Conservation (phyloP, 2,329 filamentous ascomycete species). For the Xylariaceae sp. region DNA sequence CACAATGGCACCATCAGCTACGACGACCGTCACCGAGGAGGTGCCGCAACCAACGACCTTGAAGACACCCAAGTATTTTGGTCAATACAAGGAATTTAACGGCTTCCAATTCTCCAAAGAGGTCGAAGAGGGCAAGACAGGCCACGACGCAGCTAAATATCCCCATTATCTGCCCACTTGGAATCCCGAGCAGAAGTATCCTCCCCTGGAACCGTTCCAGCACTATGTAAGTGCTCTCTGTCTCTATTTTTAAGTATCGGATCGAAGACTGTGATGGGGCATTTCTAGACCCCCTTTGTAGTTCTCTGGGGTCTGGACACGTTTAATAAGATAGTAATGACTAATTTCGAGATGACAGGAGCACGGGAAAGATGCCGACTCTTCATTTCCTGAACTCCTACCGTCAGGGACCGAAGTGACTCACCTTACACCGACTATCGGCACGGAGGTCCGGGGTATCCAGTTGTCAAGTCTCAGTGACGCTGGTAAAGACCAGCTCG, state of each 20-base stretch:
- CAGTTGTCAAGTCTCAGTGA: constrained; percentile 67
- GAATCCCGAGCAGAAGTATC: constrained; percentile 62
- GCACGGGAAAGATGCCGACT: constrained; percentile 72
- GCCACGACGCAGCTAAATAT: constrained; percentile 43
- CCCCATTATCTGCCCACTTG: constrained; percentile 72
- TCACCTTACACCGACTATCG: constrained; percentile 70
- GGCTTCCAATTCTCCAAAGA: constrained; percentile 27
- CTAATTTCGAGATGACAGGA: constrained; percentile 38
- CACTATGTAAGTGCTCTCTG: constrained; percentile 44
- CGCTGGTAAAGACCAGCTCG: constrained; percentile 73
- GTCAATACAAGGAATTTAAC: constrained; percentile 30
- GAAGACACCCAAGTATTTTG: constrained; percentile 19
- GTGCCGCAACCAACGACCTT: constrained; percentile 15
- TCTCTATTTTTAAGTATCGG: too few relatives aligned
- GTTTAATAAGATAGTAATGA: too few relatives aligned
- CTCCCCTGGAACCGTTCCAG: constrained; percentile 66
- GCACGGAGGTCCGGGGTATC: constrained; percentile 67
- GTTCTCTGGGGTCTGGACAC: too few relatives aligned
- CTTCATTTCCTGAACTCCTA: constrained; percentile 66
- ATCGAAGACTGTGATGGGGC: too few relatives aligned
- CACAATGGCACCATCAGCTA: constrained; percentile 33
- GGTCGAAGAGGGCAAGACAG: constrained; percentile 29
- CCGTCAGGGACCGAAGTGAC: constrained; percentile 48
- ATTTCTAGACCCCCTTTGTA: too few relatives aligned
- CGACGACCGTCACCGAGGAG: constrained; percentile 27